phyloP scores from a whole-genome alignment of 2,329 filamentous ascomycete species.

The Aspergillus tamarii region DNA sequence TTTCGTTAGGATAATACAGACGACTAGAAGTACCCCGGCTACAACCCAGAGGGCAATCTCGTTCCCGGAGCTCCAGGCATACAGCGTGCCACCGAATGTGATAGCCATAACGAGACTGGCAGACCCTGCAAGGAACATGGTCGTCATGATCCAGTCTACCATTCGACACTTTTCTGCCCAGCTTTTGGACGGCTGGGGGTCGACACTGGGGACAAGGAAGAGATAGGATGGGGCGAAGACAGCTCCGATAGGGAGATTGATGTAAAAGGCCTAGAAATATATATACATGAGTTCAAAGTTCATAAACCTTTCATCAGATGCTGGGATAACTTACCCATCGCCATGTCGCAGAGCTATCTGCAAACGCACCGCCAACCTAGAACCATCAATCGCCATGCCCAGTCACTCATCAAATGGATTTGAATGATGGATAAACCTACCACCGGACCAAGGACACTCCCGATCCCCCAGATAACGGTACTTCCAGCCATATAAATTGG shows the following conservation, averaged over 20 bases:
- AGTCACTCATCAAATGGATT: neutral
- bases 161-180: too few species aligned
- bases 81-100: too few species aligned
- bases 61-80: too few species aligned
- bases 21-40: too few species aligned
- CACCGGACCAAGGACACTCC: conserved; percentile 40
- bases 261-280: conserved; percentile 49
- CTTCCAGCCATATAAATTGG: conserved; percentile 21
- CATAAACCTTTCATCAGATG: too few species aligned
- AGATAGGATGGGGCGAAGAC: conserved; percentile 48
- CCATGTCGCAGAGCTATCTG: conserved; percentile 28
- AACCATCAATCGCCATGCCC: neutral
- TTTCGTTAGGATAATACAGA: too few species aligned
- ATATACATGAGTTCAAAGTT: too few species aligned
- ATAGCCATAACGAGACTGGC: too few species aligned
- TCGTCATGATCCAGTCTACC: too few species aligned
- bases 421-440: neutral
- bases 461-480: conserved; percentile 38
- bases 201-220: conserved; percentile 27
- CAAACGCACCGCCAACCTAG: conserved; percentile 21
- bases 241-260: conserved; percentile 57
- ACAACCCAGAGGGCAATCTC: too few species aligned
- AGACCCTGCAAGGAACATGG: too few species aligned
- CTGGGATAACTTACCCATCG: conserved; percentile 30
- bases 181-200: too few species aligned